Conservation (phyloP, 257 asterid species). For the Salvia hispanica region DNA sequence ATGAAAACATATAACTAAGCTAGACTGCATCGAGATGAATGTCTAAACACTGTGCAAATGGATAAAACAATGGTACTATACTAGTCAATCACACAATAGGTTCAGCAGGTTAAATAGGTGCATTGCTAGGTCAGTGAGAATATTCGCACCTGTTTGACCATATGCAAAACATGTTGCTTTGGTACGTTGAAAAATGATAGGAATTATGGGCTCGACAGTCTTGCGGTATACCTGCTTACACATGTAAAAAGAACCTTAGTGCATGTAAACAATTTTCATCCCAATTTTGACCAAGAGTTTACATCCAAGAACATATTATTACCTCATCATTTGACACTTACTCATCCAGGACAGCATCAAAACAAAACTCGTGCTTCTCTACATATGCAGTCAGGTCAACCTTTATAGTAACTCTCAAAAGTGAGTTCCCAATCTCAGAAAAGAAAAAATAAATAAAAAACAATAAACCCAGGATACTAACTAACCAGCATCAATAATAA, state of each 20-base stretch:
- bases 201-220: constrained; percentile 96
- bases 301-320: constrained; percentile 39
- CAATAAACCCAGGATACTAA: constrained; percentile 8
- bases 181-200: constrained; percentile 89
- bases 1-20: constrained; percentile 1
- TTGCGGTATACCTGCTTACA: constrained; percentile 74
- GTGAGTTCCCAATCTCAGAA: constrained; percentile 35
- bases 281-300: not conserved
- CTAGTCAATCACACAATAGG: constrained; percentile 5
- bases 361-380: constrained; percentile 95
- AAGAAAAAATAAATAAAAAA: not conserved
- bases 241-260: constrained; percentile 32
- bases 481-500: constrained; percentile 17
- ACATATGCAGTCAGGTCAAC: constrained; percentile 98
- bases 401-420: constrained; percentile 46
- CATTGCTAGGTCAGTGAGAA: constrained; percentile 12
- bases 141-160: constrained; percentile 89
- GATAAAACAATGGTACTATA: not conserved
- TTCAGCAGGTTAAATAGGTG: constrained; percentile 1
- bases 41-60: not conserved
- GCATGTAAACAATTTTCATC: constrained; percentile 10
- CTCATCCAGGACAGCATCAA: constrained; percentile 96
- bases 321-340: constrained; percentile 96
- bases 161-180: constrained; percentile 98
- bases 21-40: constrained; percentile 8